Conservation (phyloP, 805 yeast species). For the Lipomyces orientalis region DNA sequence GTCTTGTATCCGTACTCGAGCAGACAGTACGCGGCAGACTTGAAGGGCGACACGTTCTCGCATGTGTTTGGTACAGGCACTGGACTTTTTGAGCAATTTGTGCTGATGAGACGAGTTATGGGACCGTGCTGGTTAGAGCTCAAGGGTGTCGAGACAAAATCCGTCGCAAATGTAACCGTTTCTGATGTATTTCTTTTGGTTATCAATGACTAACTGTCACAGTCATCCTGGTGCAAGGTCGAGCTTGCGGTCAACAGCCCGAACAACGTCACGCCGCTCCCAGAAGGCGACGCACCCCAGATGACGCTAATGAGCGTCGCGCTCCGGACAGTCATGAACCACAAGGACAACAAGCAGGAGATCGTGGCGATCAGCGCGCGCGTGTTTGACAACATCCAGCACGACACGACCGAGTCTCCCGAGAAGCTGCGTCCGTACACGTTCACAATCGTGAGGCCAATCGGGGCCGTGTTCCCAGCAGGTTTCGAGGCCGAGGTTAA, state of each 20-base stretch:
- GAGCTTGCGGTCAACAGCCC: constrained; percentile 61
- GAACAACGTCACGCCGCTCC: constrained; percentile 53
- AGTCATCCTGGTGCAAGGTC: constrained; percentile 72
- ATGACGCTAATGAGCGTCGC: constrained; percentile 75
- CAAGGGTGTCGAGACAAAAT: constrained; percentile 62
- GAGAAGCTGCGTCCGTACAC: constrained; percentile 63
- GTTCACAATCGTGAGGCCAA: constrained; percentile 80
- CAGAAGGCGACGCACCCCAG: constrained; percentile 59
- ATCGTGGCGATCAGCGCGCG: constrained; percentile 82
- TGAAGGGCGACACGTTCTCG: constrained; percentile 76
- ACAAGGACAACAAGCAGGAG: constrained; percentile 79
- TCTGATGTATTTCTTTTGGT: background rate
- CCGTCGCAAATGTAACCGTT: constrained; percentile 56
- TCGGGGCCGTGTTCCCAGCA: constrained; percentile 65
- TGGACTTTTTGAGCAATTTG: constrained; percentile 82
- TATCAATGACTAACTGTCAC: background rate
- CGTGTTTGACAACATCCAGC: constrained; percentile 68
- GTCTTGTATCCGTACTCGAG: constrained; percentile 70
- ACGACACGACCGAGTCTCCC: constrained; percentile 75
- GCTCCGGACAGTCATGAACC: constrained; percentile 79
- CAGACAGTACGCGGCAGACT: constrained; percentile 58
- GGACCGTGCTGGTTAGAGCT: constrained; percentile 97
- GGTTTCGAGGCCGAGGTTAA: constrained; percentile 70
- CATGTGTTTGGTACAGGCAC: constrained; percentile 81
- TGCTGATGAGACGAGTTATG: constrained; percentile 81